These are phyloP conservation scores for Pseudodiploospora longispora DNA, from an alignment of 2,329 filamentous ascomycete species.

Conservation along the genomic window DNA sequence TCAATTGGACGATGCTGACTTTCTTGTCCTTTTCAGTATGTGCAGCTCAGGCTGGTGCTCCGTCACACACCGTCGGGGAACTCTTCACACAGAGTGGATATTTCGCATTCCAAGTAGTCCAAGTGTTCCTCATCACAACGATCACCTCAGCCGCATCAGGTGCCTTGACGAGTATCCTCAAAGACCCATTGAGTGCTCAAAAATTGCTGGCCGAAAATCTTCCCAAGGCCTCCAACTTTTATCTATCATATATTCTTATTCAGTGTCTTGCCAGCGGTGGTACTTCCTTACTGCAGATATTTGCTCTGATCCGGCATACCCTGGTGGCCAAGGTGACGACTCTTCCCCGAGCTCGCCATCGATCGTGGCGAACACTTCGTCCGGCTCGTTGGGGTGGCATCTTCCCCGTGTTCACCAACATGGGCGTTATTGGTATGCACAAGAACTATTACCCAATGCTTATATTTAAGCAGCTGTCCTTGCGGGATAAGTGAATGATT, in stretches of 20 bases:
- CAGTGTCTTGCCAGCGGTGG: constrained; percentile 79
- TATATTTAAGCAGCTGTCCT: neutral
- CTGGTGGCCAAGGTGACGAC: constrained; percentile 67
- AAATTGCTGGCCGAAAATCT: constrained; percentile 63
- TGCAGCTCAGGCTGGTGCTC: constrained; percentile 71
- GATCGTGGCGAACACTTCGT: constrained; percentile 64
- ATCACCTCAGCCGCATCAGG: constrained; percentile 72
- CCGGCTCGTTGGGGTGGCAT: constrained; percentile 78
- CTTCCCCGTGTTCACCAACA: constrained; percentile 72
- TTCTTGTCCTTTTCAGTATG: constrained; percentile 42
- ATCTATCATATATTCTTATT: constrained; percentile 86
- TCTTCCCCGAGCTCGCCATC: constrained; percentile 72
- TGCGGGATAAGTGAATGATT: neutral
- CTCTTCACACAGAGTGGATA: constrained; percentile 86
- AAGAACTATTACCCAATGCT: neutral
- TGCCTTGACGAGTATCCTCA: constrained; percentile 53
- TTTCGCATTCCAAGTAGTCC: constrained; percentile 83
- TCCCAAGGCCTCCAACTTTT: constrained; percentile 85
- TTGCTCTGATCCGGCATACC: constrained; percentile 49
- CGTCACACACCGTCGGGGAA: constrained; percentile 72
- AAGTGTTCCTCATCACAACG: constrained; percentile 85
- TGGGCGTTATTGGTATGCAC: constrained; percentile 65
- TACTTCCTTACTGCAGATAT: constrained; percentile 61
- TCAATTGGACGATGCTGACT: neutral
- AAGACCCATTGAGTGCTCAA: constrained; percentile 54